phyloP scores from a whole-genome alignment of 805 yeast species.

The Candida koratica region DNA sequence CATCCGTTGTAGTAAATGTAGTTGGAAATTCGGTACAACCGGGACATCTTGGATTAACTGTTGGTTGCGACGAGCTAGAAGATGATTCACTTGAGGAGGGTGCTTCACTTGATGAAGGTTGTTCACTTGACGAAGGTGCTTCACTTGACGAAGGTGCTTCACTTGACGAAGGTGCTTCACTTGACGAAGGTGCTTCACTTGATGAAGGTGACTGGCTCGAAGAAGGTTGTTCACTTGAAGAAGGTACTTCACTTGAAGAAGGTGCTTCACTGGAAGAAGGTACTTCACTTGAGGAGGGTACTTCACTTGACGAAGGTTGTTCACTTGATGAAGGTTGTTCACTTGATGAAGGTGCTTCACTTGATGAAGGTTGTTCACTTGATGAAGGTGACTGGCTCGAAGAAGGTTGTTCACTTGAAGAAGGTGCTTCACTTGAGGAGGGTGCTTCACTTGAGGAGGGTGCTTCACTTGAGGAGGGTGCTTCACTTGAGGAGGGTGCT shows the following conservation, averaged over 20 bases:
- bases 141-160: not conserved
- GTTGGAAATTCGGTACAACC: no score
- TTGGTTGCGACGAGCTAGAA: not conserved
- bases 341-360: not conserved
- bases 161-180: not conserved
- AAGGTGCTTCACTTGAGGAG: not conserved
- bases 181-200: not conserved
- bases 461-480: not conserved
- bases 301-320: not conserved
- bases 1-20: no score
- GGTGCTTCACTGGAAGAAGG: not conserved
- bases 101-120: slow-evolving; percentile 1
- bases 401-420: not conserved
- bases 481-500: not conserved
- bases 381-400: not conserved
- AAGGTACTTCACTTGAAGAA: not conserved
- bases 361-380: not conserved
- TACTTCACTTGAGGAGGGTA: not conserved
- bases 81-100: not conserved
- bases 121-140: not conserved
- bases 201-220: slow-evolving; percentile 1
- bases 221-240: not conserved
- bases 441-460: slow-evolving; percentile 1
- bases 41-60: no score
- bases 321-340: not conserved